A percentile compares a stretch with the other conserved stretches of the same genome.
Evolutionary conservation across 2,329 filamentous ascomycete species (phyloP).

Genomic region (Cordyceps pruinosa): DNA sequence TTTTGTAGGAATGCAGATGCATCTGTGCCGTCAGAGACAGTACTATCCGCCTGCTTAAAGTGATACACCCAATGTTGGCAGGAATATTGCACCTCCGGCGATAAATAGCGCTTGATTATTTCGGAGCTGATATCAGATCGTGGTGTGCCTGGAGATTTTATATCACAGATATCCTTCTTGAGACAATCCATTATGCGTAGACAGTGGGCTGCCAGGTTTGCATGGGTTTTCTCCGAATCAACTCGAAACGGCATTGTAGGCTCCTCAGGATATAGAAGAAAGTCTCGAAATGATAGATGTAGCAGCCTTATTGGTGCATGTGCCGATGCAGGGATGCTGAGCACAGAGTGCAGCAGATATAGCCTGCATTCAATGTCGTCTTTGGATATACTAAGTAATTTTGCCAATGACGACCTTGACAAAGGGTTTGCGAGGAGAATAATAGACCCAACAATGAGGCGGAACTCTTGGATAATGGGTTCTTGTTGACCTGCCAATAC

Average conservation of each 20-base stretch:
- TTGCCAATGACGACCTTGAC: slow-evolving; percentile 20
- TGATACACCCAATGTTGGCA: not conserved
- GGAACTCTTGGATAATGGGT: slow-evolving; percentile 19
- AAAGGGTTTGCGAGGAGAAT: slow-evolving; percentile 25
- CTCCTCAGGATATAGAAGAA: slow-evolving; percentile 17
- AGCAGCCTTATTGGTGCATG: slow-evolving; percentile 22
- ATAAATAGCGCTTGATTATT: not conserved
- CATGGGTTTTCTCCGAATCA: slow-evolving; percentile 22
- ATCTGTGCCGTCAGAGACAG: not conserved
- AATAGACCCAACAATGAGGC: slow-evolving; percentile 25
- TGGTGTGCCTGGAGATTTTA: not conserved
- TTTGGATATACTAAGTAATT: slow-evolving; percentile 20
- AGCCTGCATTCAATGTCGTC: slow-evolving; percentile 18
- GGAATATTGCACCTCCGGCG: not conserved
- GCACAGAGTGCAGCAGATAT: slow-evolving; percentile 27
- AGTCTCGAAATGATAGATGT: slow-evolving; percentile 32
- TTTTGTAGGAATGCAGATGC: not conserved
- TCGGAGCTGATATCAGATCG: not conserved
- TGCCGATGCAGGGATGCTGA: slow-evolving; percentile 22
- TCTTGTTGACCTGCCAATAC: not conserved
- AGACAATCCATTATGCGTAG: not conserved
- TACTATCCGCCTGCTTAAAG: not conserved
- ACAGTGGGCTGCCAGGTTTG: not conserved
- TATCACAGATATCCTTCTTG: not conserved
- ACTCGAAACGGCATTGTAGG: slow-evolving; percentile 22